Evolutionary conservation across 176 grass and related monocot species (phyloP), one percentile per base, ranked within the genome.

Genomic region (Chrysopogon serrulatus): DNA sequence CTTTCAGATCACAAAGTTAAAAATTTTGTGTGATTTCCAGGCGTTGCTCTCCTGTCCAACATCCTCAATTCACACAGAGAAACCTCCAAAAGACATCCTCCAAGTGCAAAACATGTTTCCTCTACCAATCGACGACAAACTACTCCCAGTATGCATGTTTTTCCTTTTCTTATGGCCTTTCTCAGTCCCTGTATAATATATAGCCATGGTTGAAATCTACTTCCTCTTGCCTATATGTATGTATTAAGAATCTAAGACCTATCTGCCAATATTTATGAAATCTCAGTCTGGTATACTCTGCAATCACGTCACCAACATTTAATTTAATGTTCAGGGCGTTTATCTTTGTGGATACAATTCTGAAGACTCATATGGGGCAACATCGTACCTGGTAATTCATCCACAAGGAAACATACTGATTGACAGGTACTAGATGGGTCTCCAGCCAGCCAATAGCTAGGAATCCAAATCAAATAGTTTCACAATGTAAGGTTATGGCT

Each of bases 271-370:
- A 17, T 71, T 17, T 44, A 48, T 47, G 15, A 27, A 71, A 44
- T 10, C 24, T 30, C 17, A 21, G 3, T 28, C 34, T 15, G 9
- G 18, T 31, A 77, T 1, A 19, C 3, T 41, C 8, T 60, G 14
- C 39, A 10, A 21, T 79, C 76, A 79, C 59, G 34, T 26, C 14
- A 4, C 62, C 28, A 33, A 16, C 23, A 41, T 36, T 10, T 32
- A 34, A 24, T 64, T 32, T 35, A 5, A 23, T 37, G 80, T 88
- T 67, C 85, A 95, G 96, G 96, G 91, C 65, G 89, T 98, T 78
- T 93, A 93, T 63, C 92, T 91, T 35, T 98, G 95, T 78, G 96
- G 96, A 42, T 95, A 93, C 42, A 91, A 98, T 86, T 93, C 85
- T 39, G 56, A 93, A 39, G 70, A 78, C 83, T 88, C 93, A 18